Evolutionary conservation across 768 basidiomycete genomes (phyloP).

Genomic region (Lentinula edodes): DNA sequence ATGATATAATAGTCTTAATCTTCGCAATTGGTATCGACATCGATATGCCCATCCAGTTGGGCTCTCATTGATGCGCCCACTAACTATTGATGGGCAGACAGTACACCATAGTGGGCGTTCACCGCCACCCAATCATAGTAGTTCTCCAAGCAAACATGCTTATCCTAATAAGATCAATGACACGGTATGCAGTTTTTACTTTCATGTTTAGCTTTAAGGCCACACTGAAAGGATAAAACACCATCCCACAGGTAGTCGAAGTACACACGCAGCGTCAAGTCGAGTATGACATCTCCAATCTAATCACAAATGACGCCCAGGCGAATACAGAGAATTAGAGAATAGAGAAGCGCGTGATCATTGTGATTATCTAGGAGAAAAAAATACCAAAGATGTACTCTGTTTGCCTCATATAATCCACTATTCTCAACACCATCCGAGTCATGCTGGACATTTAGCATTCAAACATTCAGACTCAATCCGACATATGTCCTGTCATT

Average conservation of each 20-base stretch:
- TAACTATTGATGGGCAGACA: background rate
- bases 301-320: too few species aligned
- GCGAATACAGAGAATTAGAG: too few species aligned
- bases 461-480: too few species aligned
- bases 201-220: background rate
- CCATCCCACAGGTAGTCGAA: background rate
- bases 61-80: conserved; percentile 2
- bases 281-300: background rate
- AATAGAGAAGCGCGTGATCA: too few species aligned
- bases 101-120: background rate
- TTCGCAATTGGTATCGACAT: conserved; percentile 13
- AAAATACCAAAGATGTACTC: too few species aligned
- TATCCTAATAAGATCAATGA: background rate
- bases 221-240: background rate
- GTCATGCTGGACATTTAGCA: too few species aligned
- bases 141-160: background rate
- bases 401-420: too few species aligned
- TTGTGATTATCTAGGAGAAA: too few species aligned
- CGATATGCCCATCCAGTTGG: conserved; percentile 8
- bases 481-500: too few species aligned
- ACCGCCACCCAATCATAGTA: background rate
- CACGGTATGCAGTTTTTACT: background rate
- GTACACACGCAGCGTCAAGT: background rate
- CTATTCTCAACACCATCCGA: too few species aligned
- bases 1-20: conserved; percentile 5